Conservation (phyloP, 306 rosid species). For the Prunus kanzakura region DNA sequence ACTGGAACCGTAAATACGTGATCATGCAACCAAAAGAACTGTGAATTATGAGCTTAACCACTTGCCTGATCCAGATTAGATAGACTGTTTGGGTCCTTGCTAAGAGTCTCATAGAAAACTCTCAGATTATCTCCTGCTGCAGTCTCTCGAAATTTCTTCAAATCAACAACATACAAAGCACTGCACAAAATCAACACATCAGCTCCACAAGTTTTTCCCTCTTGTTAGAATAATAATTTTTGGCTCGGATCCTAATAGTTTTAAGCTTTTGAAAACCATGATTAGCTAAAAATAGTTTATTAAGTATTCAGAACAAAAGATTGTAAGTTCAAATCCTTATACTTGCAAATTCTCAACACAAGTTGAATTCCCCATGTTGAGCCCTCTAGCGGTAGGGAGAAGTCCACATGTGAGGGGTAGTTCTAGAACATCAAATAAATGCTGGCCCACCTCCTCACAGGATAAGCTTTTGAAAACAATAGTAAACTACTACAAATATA, state of each 20-base stretch:
- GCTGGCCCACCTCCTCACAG: not conserved
- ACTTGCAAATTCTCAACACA: not conserved
- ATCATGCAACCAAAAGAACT: not conserved
- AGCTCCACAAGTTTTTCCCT: constrained; percentile 2
- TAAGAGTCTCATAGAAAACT: constrained; percentile 95
- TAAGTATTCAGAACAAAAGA: not conserved
- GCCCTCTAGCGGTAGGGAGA: not conserved
- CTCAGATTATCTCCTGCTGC: constrained; percentile 99
- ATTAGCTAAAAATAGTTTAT: not conserved
- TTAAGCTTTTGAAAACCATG: not conserved
- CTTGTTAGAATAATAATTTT: not conserved
- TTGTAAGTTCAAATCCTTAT: not conserved
- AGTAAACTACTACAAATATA: not conserved
- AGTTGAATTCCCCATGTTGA: not conserved
- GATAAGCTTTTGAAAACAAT: not conserved
- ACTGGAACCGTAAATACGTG: not conserved
- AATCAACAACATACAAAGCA: constrained; percentile 94
- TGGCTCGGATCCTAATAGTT: not conserved
- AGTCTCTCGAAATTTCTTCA: constrained; percentile 91
- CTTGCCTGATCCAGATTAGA: constrained; percentile 95
- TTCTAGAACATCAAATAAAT: not conserved
- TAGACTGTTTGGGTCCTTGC: constrained; percentile 98
- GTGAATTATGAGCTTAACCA: constrained; percentile 8
- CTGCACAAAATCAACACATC: constrained; percentile 41
- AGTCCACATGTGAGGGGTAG: not conserved